Percentiles rank a stretch among this genome's conserved stretches.
phyloP scores from a whole-genome alignment of 768 basidiomycete genomes.

The Phanerochaete carnosa region DNA sequence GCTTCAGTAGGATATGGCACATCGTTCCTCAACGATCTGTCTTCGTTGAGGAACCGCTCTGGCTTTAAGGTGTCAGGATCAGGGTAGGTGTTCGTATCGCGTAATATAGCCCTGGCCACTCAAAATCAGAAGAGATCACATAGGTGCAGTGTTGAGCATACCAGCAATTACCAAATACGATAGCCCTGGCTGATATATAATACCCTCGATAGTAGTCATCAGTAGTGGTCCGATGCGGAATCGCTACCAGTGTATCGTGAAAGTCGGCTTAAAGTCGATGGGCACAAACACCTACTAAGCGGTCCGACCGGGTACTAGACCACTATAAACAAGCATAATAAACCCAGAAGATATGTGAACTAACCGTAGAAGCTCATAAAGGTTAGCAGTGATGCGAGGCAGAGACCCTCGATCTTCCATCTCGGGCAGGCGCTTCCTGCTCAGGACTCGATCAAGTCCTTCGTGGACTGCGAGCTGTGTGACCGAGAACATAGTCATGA shows the following conservation, averaged over 20 bases:
- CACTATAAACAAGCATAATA: neutral
- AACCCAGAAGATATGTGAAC: neutral
- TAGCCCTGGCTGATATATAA: neutral
- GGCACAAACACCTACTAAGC: neutral
- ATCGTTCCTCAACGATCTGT: conserved; percentile 25
- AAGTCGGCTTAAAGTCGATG: neutral
- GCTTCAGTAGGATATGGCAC: conserved; percentile 23
- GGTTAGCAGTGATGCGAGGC: conserved; percentile 18
- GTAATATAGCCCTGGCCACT: conserved; percentile 33
- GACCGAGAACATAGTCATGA: conserved; percentile 20
- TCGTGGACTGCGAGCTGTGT: conserved; percentile 5
- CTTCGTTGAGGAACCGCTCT: conserved; percentile 35
- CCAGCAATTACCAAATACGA: conserved; percentile 1
- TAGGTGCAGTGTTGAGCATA: neutral
- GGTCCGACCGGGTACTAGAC: neutral
- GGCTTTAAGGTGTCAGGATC: conserved; percentile 33
- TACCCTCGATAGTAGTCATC: conserved; percentile 3
- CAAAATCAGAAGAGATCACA: neutral
- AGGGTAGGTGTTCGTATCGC: conserved; percentile 33
- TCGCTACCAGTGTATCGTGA: neutral
- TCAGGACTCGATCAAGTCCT: conserved; percentile 25
- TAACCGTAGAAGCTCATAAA: conserved; percentile 13
- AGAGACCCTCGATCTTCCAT: conserved; percentile 14
- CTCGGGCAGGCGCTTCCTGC: conserved; percentile 24
- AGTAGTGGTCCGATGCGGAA: neutral